Evolutionary conservation across 2,329 filamentous ascomycete genomes (phyloP), one percentile per base, ranked within the genome.

Genomic region (Fusarium burgessii): DNA sequence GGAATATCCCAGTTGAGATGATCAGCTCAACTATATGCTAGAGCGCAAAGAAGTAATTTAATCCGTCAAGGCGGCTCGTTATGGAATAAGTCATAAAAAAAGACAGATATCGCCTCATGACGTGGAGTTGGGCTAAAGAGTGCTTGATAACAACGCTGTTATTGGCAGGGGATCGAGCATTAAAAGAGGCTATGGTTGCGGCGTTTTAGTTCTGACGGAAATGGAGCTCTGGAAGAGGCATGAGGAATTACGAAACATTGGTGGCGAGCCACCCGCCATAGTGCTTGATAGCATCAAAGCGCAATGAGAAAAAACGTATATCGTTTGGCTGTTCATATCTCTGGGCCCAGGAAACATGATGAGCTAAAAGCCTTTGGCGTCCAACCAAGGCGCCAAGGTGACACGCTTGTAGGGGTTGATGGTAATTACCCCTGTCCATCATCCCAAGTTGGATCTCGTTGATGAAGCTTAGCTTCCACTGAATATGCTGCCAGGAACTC

Each of bases 351-450:
- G 52, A 46, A 64, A 46, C 41, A 47, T 66, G 43, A 35, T 38
- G 38, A 68, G 62, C 62, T 68, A 71, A 59, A 51, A 60, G 50
- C 17, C 33, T 62, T 52, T 62, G 51, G 67, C 60, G 63, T 68
- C 70, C 70, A 73, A 69, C 70, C 70, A 69, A 58, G 29, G 50
- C 63, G 67, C 67, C 67, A 73, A 71, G 70, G 49, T 62, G 57
- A 47, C 50, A 62, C 55, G 25, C 62, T 65, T 72, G 58, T 63
- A 58, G 47, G 40, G 70, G 63, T 64, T 51, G 56, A 41, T 72
- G 65, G 50, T 58, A 58, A 27, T 51, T 49, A 65, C 64, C 68
- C 68, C 64, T 71, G 68, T 43, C 68, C 50, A 64, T 72, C 68
- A 68, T 69, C 62, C 52, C 62, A 49, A 58, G 62, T 70, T 62